These are phyloP conservation scores for Chaetomiaceae sp. DNA, from an alignment of 2,329 filamentous ascomycete species.

Conservation along the genomic window DNA sequence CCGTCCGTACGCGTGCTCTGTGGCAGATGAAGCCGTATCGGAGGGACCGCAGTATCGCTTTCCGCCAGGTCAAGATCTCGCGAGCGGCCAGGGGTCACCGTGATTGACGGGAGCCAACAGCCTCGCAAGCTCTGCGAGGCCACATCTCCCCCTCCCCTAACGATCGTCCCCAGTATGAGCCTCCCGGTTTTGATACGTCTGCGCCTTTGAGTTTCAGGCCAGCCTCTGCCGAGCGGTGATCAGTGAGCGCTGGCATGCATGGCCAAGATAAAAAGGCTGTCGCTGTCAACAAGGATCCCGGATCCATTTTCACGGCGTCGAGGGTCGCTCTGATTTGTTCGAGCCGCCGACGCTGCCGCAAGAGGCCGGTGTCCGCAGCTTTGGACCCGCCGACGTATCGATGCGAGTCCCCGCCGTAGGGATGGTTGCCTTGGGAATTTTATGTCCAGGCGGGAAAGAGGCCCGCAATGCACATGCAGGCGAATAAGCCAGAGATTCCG, in stretches of 20 bases:
- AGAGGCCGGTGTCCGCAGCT: slow-evolving; percentile 12
- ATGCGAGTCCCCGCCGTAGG: neutral
- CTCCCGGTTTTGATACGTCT: slow-evolving; percentile 7
- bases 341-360: slow-evolving; percentile 17
- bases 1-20: no score
- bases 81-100: neutral
- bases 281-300: slow-evolving; percentile 22
- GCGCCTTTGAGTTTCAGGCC: slow-evolving; percentile 10
- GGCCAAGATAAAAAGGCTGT: slow-evolving; percentile 12
- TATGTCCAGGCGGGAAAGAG: neutral
- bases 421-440: neutral
- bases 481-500: neutral
- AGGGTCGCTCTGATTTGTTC: slow-evolving; percentile 22
- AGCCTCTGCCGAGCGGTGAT: slow-evolving; percentile 10
- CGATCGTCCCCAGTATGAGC: neutral
- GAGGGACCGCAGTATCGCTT: neutral
- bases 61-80: neutral
- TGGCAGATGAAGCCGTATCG: no score
- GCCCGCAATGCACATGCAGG: slow-evolving; percentile 2
- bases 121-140: neutral
- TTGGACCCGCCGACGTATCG: slow-evolving; percentile 4
- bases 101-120: slow-evolving; percentile 10
- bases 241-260: slow-evolving; percentile 22
- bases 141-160: neutral
- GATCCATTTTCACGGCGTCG: slow-evolving; percentile 7